Evolutionary conservation across 2,329 filamentous ascomycete species (phyloP), one percentile per base, ranked within the genome.

Genomic region (Curvularia verruculosa): DNA sequence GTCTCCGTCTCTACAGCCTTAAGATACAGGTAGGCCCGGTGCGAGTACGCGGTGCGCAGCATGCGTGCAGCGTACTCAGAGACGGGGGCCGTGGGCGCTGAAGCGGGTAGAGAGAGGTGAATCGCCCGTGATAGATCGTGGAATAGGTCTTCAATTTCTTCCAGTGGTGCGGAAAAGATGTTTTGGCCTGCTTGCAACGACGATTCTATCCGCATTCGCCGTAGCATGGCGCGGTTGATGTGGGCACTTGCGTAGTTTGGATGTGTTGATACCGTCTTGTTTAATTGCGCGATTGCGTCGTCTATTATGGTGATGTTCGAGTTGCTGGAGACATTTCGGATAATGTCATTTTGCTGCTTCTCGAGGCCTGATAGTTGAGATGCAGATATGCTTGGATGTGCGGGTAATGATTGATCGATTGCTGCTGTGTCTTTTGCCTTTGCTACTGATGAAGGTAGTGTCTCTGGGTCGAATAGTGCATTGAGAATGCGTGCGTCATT

Each of bases 161-260:
- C 45, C 7, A 23, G 43, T 8, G 60, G 23, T 36, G 63, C 45
- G 5, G 54, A 49, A 61, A 65, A 74, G 3, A 69, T 61, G 3
- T 50, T 54, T 21, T 59, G 49, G 1, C 26, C 24, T 12, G 29
- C n/a, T 43, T 37, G 10, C 3, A 69, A 7, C n/a, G 58, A 6
- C n/a, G 56, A 48, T 59, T 72, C 70, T 5, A 88, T 86, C 54
- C 87, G 75, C 46, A 88, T 79, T 21, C 88, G 79, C 28, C 84
- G 66, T 8, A 88, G 82, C 73, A 93, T 90, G 2, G 88, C 90
- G 48, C 89, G 83, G 75, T 94, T 93, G 72, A 92, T 89, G 56
- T 86, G 84, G 5, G 87, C 88, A 61, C 88, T 90, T 21, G 89
- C 89, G 74, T 93, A 93, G 29, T 78, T 75, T 3, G 89, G 88